phyloP scores from a whole-genome alignment of 345 rosid genomes.

The Acer yangbiense region DNA sequence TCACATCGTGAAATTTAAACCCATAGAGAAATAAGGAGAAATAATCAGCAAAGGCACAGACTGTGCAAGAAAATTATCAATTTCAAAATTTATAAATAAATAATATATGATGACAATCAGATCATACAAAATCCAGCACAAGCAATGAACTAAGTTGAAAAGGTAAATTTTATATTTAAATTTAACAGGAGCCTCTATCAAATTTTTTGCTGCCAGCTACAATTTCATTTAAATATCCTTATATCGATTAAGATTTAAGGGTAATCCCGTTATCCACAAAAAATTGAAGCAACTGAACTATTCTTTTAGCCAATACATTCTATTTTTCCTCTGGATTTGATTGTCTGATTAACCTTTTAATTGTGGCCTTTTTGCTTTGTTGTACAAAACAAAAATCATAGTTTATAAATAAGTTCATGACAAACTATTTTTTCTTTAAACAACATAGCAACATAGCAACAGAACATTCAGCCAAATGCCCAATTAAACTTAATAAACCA shows the following conservation, averaged over 20 bases:
- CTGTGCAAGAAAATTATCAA: neutral
- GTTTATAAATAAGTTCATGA: neutral
- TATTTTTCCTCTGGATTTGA: neutral
- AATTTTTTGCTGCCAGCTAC: neutral
- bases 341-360: neutral
- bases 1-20: slow-evolving; percentile 17
- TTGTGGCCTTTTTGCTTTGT: neutral
- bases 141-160: neutral
- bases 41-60: neutral
- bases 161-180: slow-evolving; percentile 1
- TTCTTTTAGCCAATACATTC: neutral
- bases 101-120: neutral
- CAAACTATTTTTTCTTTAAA: neutral
- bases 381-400: neutral
- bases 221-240: neutral
- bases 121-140: neutral
- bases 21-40: neutral
- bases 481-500: neutral
- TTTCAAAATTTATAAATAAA: neutral
- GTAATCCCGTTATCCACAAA: neutral
- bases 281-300: neutral
- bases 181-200: neutral
- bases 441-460: neutral
- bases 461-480: neutral
- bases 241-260: neutral